These are phyloP conservation scores for Endocalyx cinctus DNA, from an alignment of 2,329 filamentous ascomycete genomes.

Conservation along the genomic window DNA sequence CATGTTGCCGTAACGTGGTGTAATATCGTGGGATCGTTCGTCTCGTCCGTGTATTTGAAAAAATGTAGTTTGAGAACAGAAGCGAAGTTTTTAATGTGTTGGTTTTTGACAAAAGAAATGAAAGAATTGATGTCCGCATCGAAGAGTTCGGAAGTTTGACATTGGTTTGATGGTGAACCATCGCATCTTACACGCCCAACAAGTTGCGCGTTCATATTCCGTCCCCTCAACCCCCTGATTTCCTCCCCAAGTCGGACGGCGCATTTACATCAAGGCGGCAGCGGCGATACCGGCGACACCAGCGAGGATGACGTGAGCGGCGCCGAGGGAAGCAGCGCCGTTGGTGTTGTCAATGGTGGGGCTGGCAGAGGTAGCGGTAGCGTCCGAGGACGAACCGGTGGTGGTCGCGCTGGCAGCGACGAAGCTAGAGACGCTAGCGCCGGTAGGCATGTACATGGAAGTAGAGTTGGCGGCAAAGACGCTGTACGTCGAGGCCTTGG, in stretches of 20 bases:
- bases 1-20: slow-evolving; percentile 19
- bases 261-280: slow-evolving; percentile 45
- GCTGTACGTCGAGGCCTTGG: slow-evolving; percentile 31
- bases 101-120: slow-evolving; percentile 30
- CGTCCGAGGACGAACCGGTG: slow-evolving; percentile 17
- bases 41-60: slow-evolving; percentile 24
- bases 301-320: slow-evolving; percentile 41
- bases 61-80: too few species aligned
- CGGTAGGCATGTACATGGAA: slow-evolving; percentile 24
- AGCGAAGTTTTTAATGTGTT: too few species aligned
- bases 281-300: slow-evolving; percentile 47
- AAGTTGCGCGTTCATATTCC: slow-evolving; percentile 4
- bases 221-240: slow-evolving; percentile 8
- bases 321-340: slow-evolving; percentile 40
- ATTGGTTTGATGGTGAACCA: slow-evolving; percentile 5
- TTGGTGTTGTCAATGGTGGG: slow-evolving; percentile 33
- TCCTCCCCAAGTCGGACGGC: background rate
- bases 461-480: slow-evolving; percentile 29
- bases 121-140: slow-evolving; percentile 23
- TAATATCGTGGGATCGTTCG: slow-evolving; percentile 20
- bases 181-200: slow-evolving; percentile 1
- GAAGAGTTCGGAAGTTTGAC: slow-evolving; percentile 16
- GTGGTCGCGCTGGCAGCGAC: slow-evolving; percentile 23
- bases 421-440: slow-evolving; percentile 26
- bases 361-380: slow-evolving; percentile 25